Percentiles rank a stretch among this genome's conserved stretches.
Evolutionary conservation across 345 rosid genomes (phyloP).

Genomic region (Rhodamnia argentea): DNA sequence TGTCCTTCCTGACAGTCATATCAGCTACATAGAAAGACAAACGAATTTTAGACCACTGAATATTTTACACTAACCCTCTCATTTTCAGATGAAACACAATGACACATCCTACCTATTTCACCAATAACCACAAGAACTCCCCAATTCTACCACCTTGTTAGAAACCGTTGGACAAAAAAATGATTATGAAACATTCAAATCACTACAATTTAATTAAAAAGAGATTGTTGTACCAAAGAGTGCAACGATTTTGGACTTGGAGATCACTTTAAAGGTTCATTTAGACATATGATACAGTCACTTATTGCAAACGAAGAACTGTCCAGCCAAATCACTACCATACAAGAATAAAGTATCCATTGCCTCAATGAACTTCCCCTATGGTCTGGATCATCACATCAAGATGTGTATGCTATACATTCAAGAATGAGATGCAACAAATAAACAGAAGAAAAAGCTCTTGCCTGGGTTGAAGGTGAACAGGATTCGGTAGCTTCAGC

Average conservation of each 20-base stretch:
- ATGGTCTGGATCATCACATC: neutral
- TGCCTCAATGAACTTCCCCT: neutral
- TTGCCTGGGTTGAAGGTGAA: constrained; percentile 30
- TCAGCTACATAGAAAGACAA: neutral
- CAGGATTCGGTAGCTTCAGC: constrained; percentile 66
- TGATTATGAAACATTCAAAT: neutral
- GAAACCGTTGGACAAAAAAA: neutral
- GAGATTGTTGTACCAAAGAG: neutral
- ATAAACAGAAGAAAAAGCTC: neutral
- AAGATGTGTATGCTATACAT: neutral
- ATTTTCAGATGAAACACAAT: neutral
- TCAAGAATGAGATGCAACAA: neutral
- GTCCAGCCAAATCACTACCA: no score
- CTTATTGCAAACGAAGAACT: no score
- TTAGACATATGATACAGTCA: no score
- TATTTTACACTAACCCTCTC: neutral
- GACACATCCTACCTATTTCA: neutral
- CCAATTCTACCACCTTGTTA: neutral
- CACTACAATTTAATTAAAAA: neutral
- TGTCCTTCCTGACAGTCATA: neutral
- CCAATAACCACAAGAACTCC: neutral
- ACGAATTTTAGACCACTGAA: neutral
- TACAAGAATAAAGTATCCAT: neutral
- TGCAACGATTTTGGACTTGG: neutral
- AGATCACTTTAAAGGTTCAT: neutral